phyloP scores from a whole-genome alignment of 179 eudicot genomes.

The Spinacia oleracea region DNA sequence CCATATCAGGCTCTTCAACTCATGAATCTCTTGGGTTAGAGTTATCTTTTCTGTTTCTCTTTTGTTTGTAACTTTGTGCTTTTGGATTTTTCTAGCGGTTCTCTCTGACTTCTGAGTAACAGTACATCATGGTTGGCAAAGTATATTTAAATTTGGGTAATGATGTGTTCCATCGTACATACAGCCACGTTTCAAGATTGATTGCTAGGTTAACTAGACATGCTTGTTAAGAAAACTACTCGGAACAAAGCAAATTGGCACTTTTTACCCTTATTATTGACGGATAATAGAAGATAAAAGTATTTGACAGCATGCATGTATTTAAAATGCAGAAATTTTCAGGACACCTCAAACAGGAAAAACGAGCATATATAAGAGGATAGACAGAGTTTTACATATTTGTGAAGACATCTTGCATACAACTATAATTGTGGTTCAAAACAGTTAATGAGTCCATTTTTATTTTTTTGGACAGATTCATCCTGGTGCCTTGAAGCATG shows the following conservation, averaged over 20 bases:
- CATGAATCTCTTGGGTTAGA: not conserved
- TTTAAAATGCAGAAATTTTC: not conserved
- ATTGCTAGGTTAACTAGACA: not conserved
- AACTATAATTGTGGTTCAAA: not conserved
- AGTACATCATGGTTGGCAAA: not conserved
- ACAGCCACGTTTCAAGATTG: not conserved
- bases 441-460: not conserved
- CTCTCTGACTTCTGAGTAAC: not conserved
- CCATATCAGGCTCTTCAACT: not conserved
- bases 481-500: slow-evolving; percentile 84
- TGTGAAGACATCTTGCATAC: not conserved
- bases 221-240: not conserved
- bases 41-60: not conserved
- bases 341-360: not conserved
- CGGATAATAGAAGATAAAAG: not conserved
- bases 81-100: not conserved
- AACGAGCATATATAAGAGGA: not conserved
- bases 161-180: not conserved
- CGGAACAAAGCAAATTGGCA: not conserved
- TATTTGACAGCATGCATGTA: not conserved
- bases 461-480: slow-evolving; percentile 63
- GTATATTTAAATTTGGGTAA: not conserved
- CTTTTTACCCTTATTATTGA: not conserved
- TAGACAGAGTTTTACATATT: not conserved
- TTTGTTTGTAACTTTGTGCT: not conserved